These are phyloP conservation scores for Lomentospora prolificans DNA, from an alignment of 2,329 filamentous ascomycete species.

Conservation along the genomic window DNA sequence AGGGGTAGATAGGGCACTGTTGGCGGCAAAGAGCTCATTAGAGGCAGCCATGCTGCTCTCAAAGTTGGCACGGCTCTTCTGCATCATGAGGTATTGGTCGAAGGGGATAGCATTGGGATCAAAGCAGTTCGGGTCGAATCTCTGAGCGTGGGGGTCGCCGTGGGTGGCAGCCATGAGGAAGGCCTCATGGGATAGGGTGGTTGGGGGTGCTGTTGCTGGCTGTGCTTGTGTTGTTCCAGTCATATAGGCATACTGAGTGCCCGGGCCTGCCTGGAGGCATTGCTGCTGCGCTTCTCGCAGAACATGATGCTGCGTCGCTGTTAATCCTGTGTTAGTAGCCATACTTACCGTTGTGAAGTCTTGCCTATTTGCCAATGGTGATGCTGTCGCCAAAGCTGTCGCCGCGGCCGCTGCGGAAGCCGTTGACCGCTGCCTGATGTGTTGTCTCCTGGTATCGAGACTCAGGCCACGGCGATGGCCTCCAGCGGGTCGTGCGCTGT, in stretches of 20 bases:
- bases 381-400: slow-evolving; percentile 16
- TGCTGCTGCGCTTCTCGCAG: slow-evolving; percentile 88
- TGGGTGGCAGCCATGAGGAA: slow-evolving; percentile 45
- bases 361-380: neutral
- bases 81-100: slow-evolving; percentile 27
- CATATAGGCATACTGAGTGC: slow-evolving; percentile 29
- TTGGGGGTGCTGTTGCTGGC: slow-evolving; percentile 18
- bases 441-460: slow-evolving; percentile 62
- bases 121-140: slow-evolving; percentile 39
- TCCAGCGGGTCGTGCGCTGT: slow-evolving; percentile 24
- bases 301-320: slow-evolving; percentile 59
- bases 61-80: slow-evolving; percentile 35
- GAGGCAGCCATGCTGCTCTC: slow-evolving; percentile 25
- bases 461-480: slow-evolving; percentile 75
- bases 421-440: slow-evolving; percentile 26
- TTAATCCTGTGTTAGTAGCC: slow-evolving; percentile 43
- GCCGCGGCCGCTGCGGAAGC: slow-evolving; percentile 21
- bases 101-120: slow-evolving; percentile 22
- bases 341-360: slow-evolving; percentile 34
- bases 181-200: slow-evolving; percentile 33
- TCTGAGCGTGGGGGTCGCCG: slow-evolving; percentile 42
- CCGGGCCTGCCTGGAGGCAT: slow-evolving; percentile 66
- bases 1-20: slow-evolving; percentile 30
- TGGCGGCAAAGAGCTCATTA: slow-evolving; percentile 32
- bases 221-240: slow-evolving; percentile 15